Base-by-base conservation (phyloP, 2,329 filamentous ascomycete genomes). In the Penicillium sp. region DNA sequence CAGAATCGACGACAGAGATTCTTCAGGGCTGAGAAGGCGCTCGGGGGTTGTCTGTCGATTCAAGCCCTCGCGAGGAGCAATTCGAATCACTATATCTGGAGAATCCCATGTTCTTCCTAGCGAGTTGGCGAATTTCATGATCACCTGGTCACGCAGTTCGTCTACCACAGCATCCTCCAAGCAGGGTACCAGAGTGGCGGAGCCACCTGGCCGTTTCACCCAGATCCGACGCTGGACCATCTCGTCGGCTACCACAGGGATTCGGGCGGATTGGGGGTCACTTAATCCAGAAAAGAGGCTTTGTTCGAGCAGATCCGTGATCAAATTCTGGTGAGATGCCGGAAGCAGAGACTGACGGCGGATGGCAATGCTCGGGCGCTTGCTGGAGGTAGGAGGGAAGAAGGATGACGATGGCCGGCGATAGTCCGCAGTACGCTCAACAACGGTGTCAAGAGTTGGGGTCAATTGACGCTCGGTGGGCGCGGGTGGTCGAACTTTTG, bases 81-180 rank as follows among this genome's bases (percentile, higher is more conserved):
- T 89, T 57, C 89, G 86, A 58, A 97, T 79, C 9, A 84, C 86
- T 51, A 99, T 83, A 71, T 99, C 94, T 10, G 94, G 94, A 9
- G 94, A 83, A 75, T 99, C 94, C 71, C 92, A 97, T 46, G 83
- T 89, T 62, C 86, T 86, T 44, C 93, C 93, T 21, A 99, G 80
- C 12, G 91, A 95, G 74, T 99, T 97, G 63, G 86, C 85, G 72
- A 97, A 99, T 77, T 97, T 97, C 66, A 85, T 86, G 62, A 97
- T 78, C 51, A 97, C 94, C 79, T 91, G 85, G 62, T 97, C 94
- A 63, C 93, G 88, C 55, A 96, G 87, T 73, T 97, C 93, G 71
- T 99, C 94, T 51, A 97, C 92, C 63, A 97, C 77, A 67, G 96
- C 91, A 64, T 95, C 91, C 65, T 96, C 89, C 62, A 85, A 82